Evolutionary conservation across 2,329 filamentous ascomycete genomes (phyloP).

Genomic region (Rutstroemia sp.): DNA sequence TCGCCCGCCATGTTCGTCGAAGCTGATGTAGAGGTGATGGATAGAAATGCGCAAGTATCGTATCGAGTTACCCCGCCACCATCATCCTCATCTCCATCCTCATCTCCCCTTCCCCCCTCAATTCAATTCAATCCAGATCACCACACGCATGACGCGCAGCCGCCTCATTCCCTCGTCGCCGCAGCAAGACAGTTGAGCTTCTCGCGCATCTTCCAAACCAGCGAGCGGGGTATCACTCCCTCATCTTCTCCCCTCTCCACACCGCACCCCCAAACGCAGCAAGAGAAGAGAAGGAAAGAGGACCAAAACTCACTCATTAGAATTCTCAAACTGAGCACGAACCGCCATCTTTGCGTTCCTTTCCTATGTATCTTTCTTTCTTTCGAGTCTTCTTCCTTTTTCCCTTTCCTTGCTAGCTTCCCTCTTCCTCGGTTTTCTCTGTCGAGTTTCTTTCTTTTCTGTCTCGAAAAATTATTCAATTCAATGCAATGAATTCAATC

Average conservation of each 20-base stretch:
- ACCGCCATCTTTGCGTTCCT: conserved; percentile 51
- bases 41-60: no score
- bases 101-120: background rate
- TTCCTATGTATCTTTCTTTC: background rate
- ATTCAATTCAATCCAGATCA: background rate
- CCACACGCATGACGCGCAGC: background rate
- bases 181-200: no score
- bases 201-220: no score
- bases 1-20: no score
- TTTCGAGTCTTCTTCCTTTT: background rate
- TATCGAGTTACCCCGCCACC: no score
- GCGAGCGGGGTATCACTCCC: background rate
- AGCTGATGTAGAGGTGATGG: no score
- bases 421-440: background rate
- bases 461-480: no score
- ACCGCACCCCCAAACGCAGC: no score
- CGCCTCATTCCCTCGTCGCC: no score
- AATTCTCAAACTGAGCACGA: conserved; percentile 77
- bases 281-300: conserved; percentile 9
- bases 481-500: no score
- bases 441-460: no score
- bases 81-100: background rate
- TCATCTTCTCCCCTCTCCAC: no score
- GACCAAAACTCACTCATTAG: conserved; percentile 64
- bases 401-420: background rate